phyloP scores from a whole-genome alignment of 768 basidiomycete species.

The Amyloporia xantha region DNA sequence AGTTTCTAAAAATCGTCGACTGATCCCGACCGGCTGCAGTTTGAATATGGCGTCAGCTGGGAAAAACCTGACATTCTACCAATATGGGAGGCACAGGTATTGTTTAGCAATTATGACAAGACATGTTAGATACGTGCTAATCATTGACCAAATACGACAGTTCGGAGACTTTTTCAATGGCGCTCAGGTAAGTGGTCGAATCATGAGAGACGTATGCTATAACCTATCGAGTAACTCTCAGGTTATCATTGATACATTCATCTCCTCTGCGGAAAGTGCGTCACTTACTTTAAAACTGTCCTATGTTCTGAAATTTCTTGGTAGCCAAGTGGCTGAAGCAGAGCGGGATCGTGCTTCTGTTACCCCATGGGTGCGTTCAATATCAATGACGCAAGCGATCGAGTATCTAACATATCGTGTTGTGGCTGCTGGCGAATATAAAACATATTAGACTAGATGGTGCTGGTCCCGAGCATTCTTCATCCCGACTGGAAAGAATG shows the following conservation, averaged over 20 bases:
- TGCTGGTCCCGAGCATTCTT: conserved; percentile 91
- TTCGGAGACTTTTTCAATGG: conserved; percentile 95
- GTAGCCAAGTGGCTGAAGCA: conserved; percentile 91
- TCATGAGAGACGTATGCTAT: background rate
- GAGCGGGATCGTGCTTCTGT: conserved; percentile 77
- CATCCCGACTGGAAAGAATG: conserved; percentile 82
- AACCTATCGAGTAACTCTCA: conserved; percentile 19
- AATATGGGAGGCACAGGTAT: conserved; percentile 89
- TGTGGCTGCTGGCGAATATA: too few relatives aligned
- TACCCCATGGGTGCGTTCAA: conserved; percentile 63
- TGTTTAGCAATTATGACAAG: conserved; percentile 2
- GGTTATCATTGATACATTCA: conserved; percentile 85
- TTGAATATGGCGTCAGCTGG: conserved; percentile 90
- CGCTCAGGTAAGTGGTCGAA: conserved; percentile 55
- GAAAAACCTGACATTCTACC: conserved; percentile 74
- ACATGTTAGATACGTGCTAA: background rate
- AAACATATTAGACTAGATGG: conserved; percentile 69
- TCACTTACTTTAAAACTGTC: conserved; percentile 5
- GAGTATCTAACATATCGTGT: too few relatives aligned
- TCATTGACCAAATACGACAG: conserved; percentile 25
- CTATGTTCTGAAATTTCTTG: background rate
- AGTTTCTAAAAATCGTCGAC: background rate
- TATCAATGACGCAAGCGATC: too few relatives aligned
- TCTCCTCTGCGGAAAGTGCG: conserved; percentile 79
- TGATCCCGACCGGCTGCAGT: conserved; percentile 34